Evolutionary conservation across 352 stramenopile genomes (phyloP).

Genomic region (Blastocystis sp.): DNA sequence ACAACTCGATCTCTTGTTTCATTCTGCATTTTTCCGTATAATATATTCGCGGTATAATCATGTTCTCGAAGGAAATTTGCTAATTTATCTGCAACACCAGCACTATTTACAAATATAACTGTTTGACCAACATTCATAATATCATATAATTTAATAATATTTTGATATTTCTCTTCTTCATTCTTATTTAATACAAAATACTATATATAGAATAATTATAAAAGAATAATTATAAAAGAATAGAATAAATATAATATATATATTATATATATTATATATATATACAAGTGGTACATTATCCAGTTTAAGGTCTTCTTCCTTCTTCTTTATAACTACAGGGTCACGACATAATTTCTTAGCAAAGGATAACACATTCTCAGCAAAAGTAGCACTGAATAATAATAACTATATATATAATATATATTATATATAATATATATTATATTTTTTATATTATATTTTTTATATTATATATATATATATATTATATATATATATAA

Average conservation of each 20-base stretch:
- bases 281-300: slow-evolving; percentile 18
- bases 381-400: slow-evolving; percentile 31
- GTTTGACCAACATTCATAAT: slow-evolving; percentile 34
- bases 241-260: slow-evolving; percentile 2
- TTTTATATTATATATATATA: too few species aligned
- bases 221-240: too few species aligned
- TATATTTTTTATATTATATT: too few species aligned
- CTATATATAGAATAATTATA: too few species aligned
- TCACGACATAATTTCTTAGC: slow-evolving; percentile 5
- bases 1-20: slow-evolving; percentile 2
- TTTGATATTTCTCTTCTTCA: slow-evolving; percentile 17
- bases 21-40: slow-evolving; percentile 24
- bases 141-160: slow-evolving; percentile 3
- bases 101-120: slow-evolving; percentile 25
- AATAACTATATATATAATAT: slow-evolving; percentile 17
- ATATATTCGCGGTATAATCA: neutral
- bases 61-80: neutral
- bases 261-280: neutral
- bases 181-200: too few species aligned
- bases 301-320: neutral
- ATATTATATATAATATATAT: too few species aligned
- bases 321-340: slow-evolving; percentile 15
- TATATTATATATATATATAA: too few species aligned
- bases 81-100: slow-evolving; percentile 13
- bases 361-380: slow-evolving; percentile 21